Evolutionary conservation across 2,329 filamentous ascomycete genomes (phyloP).

Genomic region (Ophiostoma ulmi): DNA sequence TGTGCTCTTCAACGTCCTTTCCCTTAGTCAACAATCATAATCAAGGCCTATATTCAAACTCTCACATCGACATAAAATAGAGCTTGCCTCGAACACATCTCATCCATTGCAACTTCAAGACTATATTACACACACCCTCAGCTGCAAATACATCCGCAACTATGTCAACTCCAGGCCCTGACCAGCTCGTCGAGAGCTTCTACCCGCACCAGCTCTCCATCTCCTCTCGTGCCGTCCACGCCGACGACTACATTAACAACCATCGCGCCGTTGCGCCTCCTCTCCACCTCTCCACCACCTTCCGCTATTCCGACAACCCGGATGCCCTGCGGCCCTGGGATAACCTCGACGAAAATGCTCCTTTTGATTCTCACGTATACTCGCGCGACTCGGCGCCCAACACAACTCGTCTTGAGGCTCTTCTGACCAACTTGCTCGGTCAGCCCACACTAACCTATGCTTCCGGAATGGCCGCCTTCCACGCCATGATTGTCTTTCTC

Average conservation of each 20-base stretch:
- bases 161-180: slow-evolving; percentile 9
- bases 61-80: neutral
- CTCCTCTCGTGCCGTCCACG: slow-evolving; percentile 72
- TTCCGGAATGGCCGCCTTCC: slow-evolving; percentile 82
- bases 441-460: slow-evolving; percentile 70
- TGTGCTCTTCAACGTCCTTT: neutral
- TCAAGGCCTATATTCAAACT: neutral
- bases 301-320: slow-evolving; percentile 71
- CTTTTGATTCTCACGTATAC: slow-evolving; percentile 68
- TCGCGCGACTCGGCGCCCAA: slow-evolving; percentile 76
- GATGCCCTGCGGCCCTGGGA: slow-evolving; percentile 51
- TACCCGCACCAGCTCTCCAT: slow-evolving; percentile 45
- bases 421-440: slow-evolving; percentile 68
- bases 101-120: neutral
- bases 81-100: neutral
- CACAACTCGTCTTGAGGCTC: slow-evolving; percentile 75
- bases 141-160: no score
- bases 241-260: slow-evolving; percentile 69
- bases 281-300: slow-evolving; percentile 87
- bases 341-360: slow-evolving; percentile 51
- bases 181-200: slow-evolving; percentile 32
- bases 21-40: neutral
- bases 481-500: slow-evolving; percentile 76
- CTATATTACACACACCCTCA: neutral
- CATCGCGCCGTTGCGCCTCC: slow-evolving; percentile 80